These are phyloP conservation scores for Phyllachora maydis DNA, from an alignment of 2,329 filamentous ascomycete genomes.

Conservation along the genomic window DNA sequence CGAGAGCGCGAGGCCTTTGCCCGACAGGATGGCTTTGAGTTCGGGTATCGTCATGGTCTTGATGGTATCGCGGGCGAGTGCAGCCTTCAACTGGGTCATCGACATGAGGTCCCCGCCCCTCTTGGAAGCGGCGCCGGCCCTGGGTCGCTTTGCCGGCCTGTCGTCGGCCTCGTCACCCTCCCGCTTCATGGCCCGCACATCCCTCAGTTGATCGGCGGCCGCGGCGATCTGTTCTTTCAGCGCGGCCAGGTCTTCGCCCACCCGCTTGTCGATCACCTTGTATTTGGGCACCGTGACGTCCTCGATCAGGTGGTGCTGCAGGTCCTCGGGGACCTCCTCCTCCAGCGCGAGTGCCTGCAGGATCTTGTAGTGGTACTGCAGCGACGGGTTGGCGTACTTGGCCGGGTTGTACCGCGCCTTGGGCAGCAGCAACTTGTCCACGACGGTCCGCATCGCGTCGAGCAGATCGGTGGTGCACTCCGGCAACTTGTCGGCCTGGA, in stretches of 20 bases:
- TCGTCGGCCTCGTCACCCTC: slow-evolving; percentile 22
- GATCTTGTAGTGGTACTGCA: slow-evolving; percentile 96
- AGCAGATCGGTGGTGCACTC: slow-evolving; percentile 49
- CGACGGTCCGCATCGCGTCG: slow-evolving; percentile 61
- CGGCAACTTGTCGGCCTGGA: slow-evolving; percentile 30
- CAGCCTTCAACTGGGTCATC: slow-evolving; percentile 23
- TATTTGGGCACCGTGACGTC: slow-evolving; percentile 74
- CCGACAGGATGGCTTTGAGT: slow-evolving; percentile 24
- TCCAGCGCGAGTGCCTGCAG: slow-evolving; percentile 80
- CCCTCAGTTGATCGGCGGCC: slow-evolving; percentile 18
- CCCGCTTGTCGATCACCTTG: slow-evolving; percentile 75
- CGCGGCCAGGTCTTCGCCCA: slow-evolving; percentile 56
- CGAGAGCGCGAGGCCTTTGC: slow-evolving; percentile 23
- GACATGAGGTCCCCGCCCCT: slow-evolving; percentile 15
- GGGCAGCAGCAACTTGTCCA: slow-evolving; percentile 77
- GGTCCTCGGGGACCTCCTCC: slow-evolving; percentile 64
- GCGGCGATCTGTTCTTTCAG: slow-evolving; percentile 53
- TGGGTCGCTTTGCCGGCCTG: slow-evolving; percentile 24
- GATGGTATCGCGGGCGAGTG: slow-evolving; percentile 22
- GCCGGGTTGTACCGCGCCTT: slow-evolving; percentile 65
- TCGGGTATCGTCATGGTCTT: slow-evolving; percentile 32
- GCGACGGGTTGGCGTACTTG: slow-evolving; percentile 75
- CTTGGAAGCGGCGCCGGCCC: slow-evolving; percentile 10
- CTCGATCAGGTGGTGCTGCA: slow-evolving; percentile 44
- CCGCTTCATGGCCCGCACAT: slow-evolving; percentile 25